Conservation (phyloP, 108 stramenopile species). For the Cylindrotheca closterium region DNA sequence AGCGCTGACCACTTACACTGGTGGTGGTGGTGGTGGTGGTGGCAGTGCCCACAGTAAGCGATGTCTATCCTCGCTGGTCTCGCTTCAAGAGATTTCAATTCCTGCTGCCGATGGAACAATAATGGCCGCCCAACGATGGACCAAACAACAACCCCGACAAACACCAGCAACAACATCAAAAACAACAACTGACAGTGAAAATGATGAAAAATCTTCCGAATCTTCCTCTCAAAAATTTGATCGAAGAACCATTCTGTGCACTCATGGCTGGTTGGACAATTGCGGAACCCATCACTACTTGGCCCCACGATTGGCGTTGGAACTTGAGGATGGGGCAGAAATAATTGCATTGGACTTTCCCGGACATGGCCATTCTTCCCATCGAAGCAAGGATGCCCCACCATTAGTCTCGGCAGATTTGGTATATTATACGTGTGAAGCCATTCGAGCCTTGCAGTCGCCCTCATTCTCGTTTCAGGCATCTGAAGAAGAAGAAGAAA, state of each 20-base stretch:
- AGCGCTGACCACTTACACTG: no score
- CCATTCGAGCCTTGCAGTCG: constrained; percentile 16
- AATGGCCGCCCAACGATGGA: constrained; percentile 20
- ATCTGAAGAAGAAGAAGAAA: no score
- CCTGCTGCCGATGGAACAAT: constrained; percentile 18
- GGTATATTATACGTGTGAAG: constrained; percentile 40
- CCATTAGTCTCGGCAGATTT: constrained; percentile 26
- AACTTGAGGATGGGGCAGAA: constrained; percentile 23
- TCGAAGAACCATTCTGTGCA: constrained; percentile 38
- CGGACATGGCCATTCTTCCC: constrained; percentile 38
- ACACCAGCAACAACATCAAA: not conserved
- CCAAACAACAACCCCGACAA: no score
- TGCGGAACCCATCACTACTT: constrained; percentile 56
- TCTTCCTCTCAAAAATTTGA: not conserved
- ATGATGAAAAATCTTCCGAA: not conserved
- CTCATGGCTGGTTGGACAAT: constrained; percentile 82
- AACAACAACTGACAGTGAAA: not conserved
- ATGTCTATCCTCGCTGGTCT: no score
- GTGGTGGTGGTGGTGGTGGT: no score
- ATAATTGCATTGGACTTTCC: constrained; percentile 33
- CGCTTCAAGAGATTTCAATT: constrained; percentile 16
- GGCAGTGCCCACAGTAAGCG: no score
- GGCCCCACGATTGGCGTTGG: constrained; percentile 38
- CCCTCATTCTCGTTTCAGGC: no score
- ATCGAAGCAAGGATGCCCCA: constrained; percentile 32